Base-by-base conservation (phyloP, 2,329 filamentous ascomycete species). In the Alternaria sp. region DNA sequence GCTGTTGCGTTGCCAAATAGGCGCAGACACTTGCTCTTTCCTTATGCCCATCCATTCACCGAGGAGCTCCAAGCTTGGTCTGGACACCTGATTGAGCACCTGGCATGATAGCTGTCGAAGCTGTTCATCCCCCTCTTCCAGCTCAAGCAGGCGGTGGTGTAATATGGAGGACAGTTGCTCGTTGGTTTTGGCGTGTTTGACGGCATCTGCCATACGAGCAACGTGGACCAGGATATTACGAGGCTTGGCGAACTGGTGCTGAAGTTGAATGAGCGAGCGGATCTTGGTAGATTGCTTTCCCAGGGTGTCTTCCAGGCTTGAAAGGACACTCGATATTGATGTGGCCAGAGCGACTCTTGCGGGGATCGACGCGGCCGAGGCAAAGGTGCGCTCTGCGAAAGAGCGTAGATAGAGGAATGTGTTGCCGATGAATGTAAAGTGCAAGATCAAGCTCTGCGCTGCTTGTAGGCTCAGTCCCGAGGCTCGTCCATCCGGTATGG, bases 41-140 rank as follows among this genome's bases (percentile, higher is more conserved):
- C 58, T 65, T 11, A 92, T 85, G 0, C 93, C 93, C 63, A 94
- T 88, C 92, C 92, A 96, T 72, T 90, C 88, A 67, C 90, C 86
- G 8, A 91, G 83, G 55, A 90, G 86, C 56, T 89, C 85, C 9
- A 91, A 81, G 87, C 90, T 93, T 1, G 91, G 91, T 26, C 81
- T 80, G 1, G 88, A 88, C 1, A 90, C 88, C 43, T 86, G 83
- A 47, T 84, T 82, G 15, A 96, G 77, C 0, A 95, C 84, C 65
- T 93, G 88, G 15, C 89, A 86, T 73, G 93, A 85, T 30, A 92
- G 85, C 21, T 86, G 84, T 19, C 87, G 86, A 21, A 93, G 79
- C 61, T 88, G 86, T 12, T 83, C 82, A 53, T 89, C 87, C 30
- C 86, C 85, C 67, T 91, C 87, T 62, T 93, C 89, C 6, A 89